These are phyloP conservation scores for Haplosporangium gracile DNA, from an alignment of 192 early-diverging fungal genomes.

Conservation along the genomic window DNA sequence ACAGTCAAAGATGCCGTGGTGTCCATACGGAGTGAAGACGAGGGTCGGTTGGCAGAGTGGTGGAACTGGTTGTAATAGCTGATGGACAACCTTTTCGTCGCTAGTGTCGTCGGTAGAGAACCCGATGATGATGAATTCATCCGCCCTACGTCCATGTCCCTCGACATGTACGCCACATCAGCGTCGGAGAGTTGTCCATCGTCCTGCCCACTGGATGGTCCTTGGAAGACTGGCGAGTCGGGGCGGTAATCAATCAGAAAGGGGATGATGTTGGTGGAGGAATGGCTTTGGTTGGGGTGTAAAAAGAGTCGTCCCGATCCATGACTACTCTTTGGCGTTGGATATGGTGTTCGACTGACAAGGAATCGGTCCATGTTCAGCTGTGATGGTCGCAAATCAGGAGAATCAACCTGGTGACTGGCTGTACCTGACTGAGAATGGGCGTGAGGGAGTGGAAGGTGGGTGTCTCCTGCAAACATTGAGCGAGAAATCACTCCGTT, in stretches of 20 bases:
- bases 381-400: not conserved
- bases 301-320: conserved; percentile 3
- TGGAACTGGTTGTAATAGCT: conserved; percentile 19
- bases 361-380: conserved; percentile 3
- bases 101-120: conserved; percentile 18
- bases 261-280: not conserved
- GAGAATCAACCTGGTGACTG: not conserved
- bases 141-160: conserved; percentile 51
- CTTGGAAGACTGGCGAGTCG: conserved; percentile 53
- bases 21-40: conserved; percentile 39
- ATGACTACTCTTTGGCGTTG: conserved; percentile 37
- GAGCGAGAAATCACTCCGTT: not conserved
- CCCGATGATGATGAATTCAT: conserved; percentile 2
- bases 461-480: not conserved
- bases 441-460: not conserved
- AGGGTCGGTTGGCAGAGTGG: not conserved
- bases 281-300: conserved; percentile 4
- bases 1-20: conserved; percentile 15
- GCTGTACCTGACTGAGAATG: not conserved
- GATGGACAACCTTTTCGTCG: conserved; percentile 19
- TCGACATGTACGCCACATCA: conserved; percentile 51
- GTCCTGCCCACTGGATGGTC: conserved; percentile 32
- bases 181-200: conserved; percentile 49
- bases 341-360: conserved; percentile 25
- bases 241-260: conserved; percentile 33